These are phyloP conservation scores for Hammondia hammondi DNA, from an alignment of 169 alveolate genomes.

Conservation along the genomic window DNA sequence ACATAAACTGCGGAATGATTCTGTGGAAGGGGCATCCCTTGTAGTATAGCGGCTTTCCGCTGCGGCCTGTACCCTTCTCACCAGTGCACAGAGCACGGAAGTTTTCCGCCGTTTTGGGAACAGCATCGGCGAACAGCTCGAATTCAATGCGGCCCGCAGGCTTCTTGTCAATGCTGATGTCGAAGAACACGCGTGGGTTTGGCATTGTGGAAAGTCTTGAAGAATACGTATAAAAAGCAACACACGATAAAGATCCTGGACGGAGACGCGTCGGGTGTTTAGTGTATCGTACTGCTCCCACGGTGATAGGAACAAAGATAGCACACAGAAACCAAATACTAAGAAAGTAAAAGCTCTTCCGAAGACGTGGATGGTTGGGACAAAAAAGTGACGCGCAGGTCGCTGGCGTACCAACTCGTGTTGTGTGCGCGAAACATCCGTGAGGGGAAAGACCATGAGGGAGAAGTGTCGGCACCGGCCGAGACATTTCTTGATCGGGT, in stretches of 20 bases:
- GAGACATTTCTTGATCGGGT: neutral
- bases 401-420: neutral
- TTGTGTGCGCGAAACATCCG: slow-evolving; percentile 8
- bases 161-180: slow-evolving; percentile 86
- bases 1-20: slow-evolving; percentile 95
- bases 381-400: neutral
- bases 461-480: slow-evolving; percentile 9
- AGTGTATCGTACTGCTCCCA: neutral
- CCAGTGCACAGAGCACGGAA: slow-evolving; percentile 98
- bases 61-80: slow-evolving; percentile 82
- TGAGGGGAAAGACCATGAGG: slow-evolving; percentile 10
- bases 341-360: neutral
- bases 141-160: slow-evolving; percentile 92
- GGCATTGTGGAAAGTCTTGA: slow-evolving; percentile 68
- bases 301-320: neutral
- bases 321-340: neutral
- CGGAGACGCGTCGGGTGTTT: neutral
- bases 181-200: slow-evolving; percentile 92
- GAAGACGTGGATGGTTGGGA: neutral
- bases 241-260: neutral
- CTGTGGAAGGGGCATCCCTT: slow-evolving; percentile 93
- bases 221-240: neutral
- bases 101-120: slow-evolving; percentile 98
- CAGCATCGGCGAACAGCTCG: slow-evolving; percentile 94
- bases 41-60: slow-evolving; percentile 90